A percentile compares a stretch with the other conserved stretches of the same genome.
Evolutionary conservation across 306 rosid genomes (phyloP).

Genomic region (Ziziphus jujuba): DNA sequence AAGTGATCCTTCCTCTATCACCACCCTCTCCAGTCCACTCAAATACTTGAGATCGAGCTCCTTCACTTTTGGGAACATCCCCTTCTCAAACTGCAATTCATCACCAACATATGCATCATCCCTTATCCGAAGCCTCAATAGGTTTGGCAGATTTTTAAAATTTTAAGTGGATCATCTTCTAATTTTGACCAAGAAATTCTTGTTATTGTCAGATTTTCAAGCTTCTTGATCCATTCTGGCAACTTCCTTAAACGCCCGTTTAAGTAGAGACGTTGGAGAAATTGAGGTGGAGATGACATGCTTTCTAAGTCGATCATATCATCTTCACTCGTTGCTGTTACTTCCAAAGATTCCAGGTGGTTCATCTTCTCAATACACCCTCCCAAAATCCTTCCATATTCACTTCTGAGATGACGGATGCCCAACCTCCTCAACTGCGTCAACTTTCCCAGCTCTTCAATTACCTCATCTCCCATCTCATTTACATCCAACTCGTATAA

Average conservation of each 20-base stretch:
- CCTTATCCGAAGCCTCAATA: neutral
- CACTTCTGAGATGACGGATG: slow-evolving; percentile 13
- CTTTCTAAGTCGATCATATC: neutral
- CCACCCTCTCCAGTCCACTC: neutral
- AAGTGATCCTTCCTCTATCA: slow-evolving; percentile 6
- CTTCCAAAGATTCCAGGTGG: slow-evolving; percentile 4
- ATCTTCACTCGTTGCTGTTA: slow-evolving; percentile 2
- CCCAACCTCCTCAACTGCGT: slow-evolving; percentile 28
- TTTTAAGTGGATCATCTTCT: slow-evolving; percentile 8
- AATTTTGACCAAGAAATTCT: neutral
- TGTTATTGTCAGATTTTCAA: neutral
- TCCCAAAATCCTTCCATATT: slow-evolving; percentile 8
- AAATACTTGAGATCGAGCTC: neutral
- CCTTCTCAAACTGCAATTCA: slow-evolving; percentile 9
- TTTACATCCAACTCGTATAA: neutral
- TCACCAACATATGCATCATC: neutral
- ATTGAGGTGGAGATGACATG: neutral
- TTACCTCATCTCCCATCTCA: neutral
- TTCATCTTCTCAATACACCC: slow-evolving; percentile 12
- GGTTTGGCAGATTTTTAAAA: slow-evolving; percentile 4
- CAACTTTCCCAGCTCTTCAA: slow-evolving; percentile 24
- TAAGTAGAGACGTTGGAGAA: neutral
- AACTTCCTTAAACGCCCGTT: neutral
- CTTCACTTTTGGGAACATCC: slow-evolving; percentile 3
- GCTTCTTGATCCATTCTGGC: neutral